These are phyloP conservation scores for Senna siamea DNA, from an alignment of 306 rosid species.

Conservation along the genomic window DNA sequence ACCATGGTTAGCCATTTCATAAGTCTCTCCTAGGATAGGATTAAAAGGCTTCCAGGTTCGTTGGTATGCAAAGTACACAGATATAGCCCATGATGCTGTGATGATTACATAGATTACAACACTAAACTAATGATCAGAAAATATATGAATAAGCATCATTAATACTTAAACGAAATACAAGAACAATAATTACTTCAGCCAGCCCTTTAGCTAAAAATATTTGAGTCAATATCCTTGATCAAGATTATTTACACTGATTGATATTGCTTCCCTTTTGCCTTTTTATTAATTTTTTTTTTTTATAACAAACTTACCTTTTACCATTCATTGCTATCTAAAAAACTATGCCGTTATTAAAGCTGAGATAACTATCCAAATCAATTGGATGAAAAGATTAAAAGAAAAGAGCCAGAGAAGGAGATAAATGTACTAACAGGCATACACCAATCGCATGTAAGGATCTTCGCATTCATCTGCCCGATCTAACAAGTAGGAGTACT, in stretches of 20 bases:
- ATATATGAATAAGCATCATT: background rate
- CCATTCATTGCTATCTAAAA: background rate
- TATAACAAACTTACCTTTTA: background rate
- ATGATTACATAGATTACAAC: conserved; percentile 10
- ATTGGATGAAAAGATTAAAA: background rate
- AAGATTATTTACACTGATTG: background rate
- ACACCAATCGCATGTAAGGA: conserved; percentile 70
- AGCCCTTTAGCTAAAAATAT: background rate
- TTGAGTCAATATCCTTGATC: conserved; percentile 5
- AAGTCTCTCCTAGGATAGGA: conserved; percentile 84
- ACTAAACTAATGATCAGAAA: background rate
- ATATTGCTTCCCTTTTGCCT: background rate
- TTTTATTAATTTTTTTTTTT: too few relatives aligned
- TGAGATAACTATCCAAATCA: background rate
- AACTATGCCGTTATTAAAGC: conserved; percentile 10
- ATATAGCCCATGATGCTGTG: conserved; percentile 76
- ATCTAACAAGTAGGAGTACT: conserved; percentile 74
- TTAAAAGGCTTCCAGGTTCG: conserved; percentile 87
- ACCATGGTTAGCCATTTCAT: conserved; percentile 65
- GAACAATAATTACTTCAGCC: background rate
- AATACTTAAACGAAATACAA: conserved; percentile 5
- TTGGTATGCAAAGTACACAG: conserved; percentile 73
- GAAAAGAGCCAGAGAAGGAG: background rate
- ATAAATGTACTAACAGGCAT: conserved; percentile 55
- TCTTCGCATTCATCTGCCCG: conserved; percentile 79